phyloP scores from a whole-genome alignment of 345 rosid species.

The Acer yangbiense region DNA sequence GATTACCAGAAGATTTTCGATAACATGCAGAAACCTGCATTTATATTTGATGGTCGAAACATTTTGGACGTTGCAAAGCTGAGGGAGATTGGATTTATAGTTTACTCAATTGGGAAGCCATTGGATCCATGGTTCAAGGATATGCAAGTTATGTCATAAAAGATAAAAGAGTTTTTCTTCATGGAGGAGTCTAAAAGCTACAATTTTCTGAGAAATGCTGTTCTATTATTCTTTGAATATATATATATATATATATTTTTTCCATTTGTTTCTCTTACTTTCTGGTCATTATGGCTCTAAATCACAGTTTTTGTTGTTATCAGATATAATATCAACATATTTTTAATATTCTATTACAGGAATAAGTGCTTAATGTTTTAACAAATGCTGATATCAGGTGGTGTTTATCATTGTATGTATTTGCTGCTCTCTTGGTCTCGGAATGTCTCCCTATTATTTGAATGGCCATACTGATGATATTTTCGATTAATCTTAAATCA shows the following conservation, averaged over 20 bases:
- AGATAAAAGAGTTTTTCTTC: too few species aligned
- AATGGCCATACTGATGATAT: too few species aligned
- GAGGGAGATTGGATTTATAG: slow-evolving; percentile 81
- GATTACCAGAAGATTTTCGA: slow-evolving; percentile 67
- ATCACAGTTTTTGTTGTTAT: neutral
- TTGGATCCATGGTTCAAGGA: slow-evolving; percentile 40
- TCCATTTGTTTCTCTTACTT: neutral
- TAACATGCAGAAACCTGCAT: slow-evolving; percentile 84
- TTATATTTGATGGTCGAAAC: slow-evolving; percentile 75
- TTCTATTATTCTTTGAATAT: slow-evolving; percentile 8
- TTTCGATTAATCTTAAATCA: too few species aligned
- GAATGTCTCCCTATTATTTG: too few species aligned
- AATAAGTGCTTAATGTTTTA: too few species aligned
- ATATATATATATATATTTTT: too few species aligned
- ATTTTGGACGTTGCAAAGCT: slow-evolving; percentile 50
- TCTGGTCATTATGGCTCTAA: slow-evolving; percentile 4
- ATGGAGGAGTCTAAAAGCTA: neutral
- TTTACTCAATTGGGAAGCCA: slow-evolving; percentile 50
- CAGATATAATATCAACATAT: too few species aligned
- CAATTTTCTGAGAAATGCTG: neutral
- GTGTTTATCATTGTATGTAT: too few species aligned
- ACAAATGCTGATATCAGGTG: too few species aligned
- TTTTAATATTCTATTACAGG: too few species aligned
- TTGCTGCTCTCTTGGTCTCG: too few species aligned
- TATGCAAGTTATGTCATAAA: slow-evolving; percentile 27